Evolutionary conservation across 2,329 filamentous ascomycete genomes (phyloP).

Genomic region (Cytospora piceae): DNA sequence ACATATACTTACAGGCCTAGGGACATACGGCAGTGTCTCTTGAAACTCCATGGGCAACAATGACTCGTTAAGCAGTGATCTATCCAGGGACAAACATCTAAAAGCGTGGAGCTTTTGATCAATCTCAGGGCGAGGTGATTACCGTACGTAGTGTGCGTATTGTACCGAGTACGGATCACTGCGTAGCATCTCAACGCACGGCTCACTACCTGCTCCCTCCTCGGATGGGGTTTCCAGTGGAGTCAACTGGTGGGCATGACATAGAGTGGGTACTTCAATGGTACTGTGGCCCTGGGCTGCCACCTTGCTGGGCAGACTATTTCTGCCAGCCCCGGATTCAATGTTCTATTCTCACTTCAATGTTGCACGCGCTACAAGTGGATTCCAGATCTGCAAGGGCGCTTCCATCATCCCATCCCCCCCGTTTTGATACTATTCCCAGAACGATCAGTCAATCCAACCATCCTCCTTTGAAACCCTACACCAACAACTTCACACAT

Average conservation of each 20-base stretch:
- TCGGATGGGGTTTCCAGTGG: neutral
- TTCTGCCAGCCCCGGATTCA: neutral
- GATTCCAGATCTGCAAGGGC: slow-evolving; percentile 12
- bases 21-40: neutral
- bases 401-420: neutral
- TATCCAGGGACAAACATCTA: no score
- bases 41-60: no score
- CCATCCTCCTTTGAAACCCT: neutral
- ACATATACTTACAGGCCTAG: neutral
- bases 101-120: no score
- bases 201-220: neutral
- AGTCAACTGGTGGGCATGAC: neutral
- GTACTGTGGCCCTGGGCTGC: neutral
- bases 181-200: neutral
- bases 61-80: no score
- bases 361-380: neutral
- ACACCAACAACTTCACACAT: neutral
- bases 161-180: neutral
- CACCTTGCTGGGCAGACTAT: no score
- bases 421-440: slow-evolving; percentile 21
- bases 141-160: no score
- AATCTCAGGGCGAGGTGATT: no score
- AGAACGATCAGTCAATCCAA: neutral
- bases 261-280: neutral
- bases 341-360: neutral